Conservation (phyloP, 2,329 filamentous ascomycete genomes). For the Trichothecium roseum region DNA sequence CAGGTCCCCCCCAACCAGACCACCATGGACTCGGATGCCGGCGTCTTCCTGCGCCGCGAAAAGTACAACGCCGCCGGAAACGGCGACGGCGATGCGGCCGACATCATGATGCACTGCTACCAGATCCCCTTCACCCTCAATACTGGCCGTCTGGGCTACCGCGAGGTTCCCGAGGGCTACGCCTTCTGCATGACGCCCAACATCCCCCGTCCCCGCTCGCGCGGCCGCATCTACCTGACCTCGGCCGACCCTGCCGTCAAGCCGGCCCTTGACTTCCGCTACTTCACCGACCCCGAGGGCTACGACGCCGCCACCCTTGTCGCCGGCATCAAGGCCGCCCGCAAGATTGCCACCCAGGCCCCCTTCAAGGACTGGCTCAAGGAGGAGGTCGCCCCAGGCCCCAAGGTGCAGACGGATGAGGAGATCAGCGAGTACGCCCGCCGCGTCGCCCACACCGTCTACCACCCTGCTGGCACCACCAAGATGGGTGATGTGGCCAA, state of each 20-base stretch:
- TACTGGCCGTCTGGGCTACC: conserved; percentile 69
- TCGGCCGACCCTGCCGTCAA: conserved; percentile 66
- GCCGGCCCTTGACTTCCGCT: conserved; percentile 77
- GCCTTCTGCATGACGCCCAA: conserved; percentile 93
- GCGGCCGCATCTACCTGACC: conserved; percentile 68
- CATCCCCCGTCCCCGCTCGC: conserved; percentile 72
- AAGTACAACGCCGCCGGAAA: conserved; percentile 51
- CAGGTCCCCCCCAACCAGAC: conserved; percentile 69
- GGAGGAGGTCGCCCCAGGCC: conserved; percentile 70
- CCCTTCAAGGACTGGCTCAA: conserved; percentile 80
- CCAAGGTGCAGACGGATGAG: conserved; percentile 63
- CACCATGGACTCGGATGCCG: conserved; percentile 84
- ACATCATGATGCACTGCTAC: conserved; percentile 96
- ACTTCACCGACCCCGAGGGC: conserved; percentile 79
- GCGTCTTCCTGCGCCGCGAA: conserved; percentile 78
- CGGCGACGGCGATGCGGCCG: conserved; percentile 64
- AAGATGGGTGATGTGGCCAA: conserved; percentile 71
- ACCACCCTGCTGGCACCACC: conserved; percentile 81
- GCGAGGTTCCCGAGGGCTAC: conserved; percentile 52
- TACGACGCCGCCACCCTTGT: conserved; percentile 78
- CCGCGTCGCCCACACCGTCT: conserved; percentile 75
- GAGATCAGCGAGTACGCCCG: conserved; percentile 74
- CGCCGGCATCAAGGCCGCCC: conserved; percentile 66
- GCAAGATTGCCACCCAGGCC: conserved; percentile 61
- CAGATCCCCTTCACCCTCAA: conserved; percentile 89